Base-by-base conservation (phyloP, 2,329 filamentous ascomycete species). In the Didymosphaeria variabile region DNA sequence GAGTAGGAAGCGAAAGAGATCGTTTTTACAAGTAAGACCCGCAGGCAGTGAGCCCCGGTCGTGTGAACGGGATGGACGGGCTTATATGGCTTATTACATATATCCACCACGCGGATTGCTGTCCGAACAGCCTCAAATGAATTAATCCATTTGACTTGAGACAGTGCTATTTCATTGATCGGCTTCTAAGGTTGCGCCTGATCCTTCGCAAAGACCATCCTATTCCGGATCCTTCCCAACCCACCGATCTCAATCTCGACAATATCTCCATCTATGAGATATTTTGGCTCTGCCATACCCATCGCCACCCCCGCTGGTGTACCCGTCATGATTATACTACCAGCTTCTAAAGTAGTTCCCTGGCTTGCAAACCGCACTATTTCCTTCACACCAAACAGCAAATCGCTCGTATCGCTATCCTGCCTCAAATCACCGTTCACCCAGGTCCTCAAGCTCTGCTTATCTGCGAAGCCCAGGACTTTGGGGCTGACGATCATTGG, bases 391-490 rank as follows among this genome's bases (percentile, higher is more conserved):
- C 71, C 71, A 64, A 83, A 84, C 36, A 72, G 82, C 79, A 73
- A 75, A 75, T 81, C 82, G 53, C 46, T 56, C 7, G 66, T 67
- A 34, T 60, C 61, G 40, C 58, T 64, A 49, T 77, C 75, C 72
- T 86, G 84, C 38, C 81, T 76, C 0, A 76, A 70, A 50, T 78
- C 65, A 0, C 79, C 81, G 67, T 85, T 83, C 49, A 83, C 68
- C 45, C 73, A 79, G 1, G 81, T 84, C 32, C 55, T 63, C 3
- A 86, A 62, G 0, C 67, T 66, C 19, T 85, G 73, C 10, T 70
- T 59, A 3, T 67, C 68, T 1, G 82, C 81, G 46, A 81, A 79
- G 0, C 71, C 64, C 1, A 85, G 66, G 3, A 82, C 50, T 3
- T 67, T 65, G 0, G 71, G 63, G 0, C 74, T 70, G 1, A 86